Base-by-base conservation (phyloP, 2,329 filamentous ascomycete species). In the Stromatinia cepivora region DNA sequence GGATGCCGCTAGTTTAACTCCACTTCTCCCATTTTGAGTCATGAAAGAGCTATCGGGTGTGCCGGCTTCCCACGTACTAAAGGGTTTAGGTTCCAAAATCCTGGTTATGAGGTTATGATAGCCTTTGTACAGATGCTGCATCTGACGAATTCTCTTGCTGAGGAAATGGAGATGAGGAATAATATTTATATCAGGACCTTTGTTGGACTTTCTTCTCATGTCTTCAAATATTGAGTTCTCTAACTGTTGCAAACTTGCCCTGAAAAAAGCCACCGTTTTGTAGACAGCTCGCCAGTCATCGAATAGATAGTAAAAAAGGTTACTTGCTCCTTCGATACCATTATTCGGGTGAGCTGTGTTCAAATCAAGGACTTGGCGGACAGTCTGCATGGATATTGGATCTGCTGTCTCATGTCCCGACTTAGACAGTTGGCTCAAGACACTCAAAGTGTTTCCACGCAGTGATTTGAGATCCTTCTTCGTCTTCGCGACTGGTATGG, bases 221-320 rank as follows among this genome's bases (percentile, higher is more conserved):
- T 76, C 77, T 15, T 70, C 70, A 28, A 78, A 67, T 39, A 79
- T 78, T 46, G 70, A 67, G n/a, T 50, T 57, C 69, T 72, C 73
- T 70, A 88, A 79, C 22, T 81, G 77, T 58, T 84, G 80, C 9
- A 90, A 77, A 69, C 76, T 85, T 76, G 70, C 78, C 75, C 74
- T 83, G 74, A 82, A 82, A 1, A 72, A 75, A 13, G 82, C 84
- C 17, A 90, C 80, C 7, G 87, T 82, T 36, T 83, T 83, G 65
- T 86, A 86, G 0, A 86, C 87, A 4, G 86, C 86, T 48, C 83
- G 83, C 81, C 88, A 90, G 75, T 90, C 88, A 74, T 90, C 88
- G 74, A 90, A 90, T 0, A 90, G 79, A 74, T 89, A 90, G 76
- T 89, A 90, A 78, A 90, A 89, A 3, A 90, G 79, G 28, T 88